phyloP scores from a whole-genome alignment of 257 asterid species.

The Solanum phureja region DNA sequence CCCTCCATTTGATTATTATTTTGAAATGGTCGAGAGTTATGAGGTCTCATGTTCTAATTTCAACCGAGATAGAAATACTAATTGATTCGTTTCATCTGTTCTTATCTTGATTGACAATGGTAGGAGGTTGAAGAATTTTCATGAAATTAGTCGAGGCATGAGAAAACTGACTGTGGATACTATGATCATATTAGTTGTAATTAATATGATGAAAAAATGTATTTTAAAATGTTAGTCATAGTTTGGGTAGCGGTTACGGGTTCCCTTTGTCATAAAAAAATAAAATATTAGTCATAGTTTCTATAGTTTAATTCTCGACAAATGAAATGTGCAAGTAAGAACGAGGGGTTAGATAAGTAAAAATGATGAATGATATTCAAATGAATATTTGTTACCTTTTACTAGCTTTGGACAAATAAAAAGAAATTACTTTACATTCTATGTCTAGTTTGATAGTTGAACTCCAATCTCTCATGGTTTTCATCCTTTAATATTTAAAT shows the following conservation, averaged over 20 bases:
- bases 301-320: no score
- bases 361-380: background rate
- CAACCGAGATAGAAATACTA: fast-evolving
- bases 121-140: background rate
- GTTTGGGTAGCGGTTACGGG: no score
- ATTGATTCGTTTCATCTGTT: no score
- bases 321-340: background rate
- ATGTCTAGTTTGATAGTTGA: background rate
- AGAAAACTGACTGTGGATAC: background rate
- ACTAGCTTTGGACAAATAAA: background rate
- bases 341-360: background rate
- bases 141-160: background rate
- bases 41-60: background rate
- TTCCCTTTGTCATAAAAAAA: fast-evolving
- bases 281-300: no score
- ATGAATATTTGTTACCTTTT: background rate
- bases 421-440: background rate
- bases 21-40: background rate
- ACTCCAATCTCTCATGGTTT: background rate
- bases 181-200: no score
- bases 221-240: no score
- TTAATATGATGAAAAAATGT: no score
- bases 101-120: background rate
- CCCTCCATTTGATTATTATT: background rate
- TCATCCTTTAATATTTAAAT: background rate